Evolutionary conservation across 805 yeast genomes (phyloP).

Genomic region (Yarrowia osloensis): DNA sequence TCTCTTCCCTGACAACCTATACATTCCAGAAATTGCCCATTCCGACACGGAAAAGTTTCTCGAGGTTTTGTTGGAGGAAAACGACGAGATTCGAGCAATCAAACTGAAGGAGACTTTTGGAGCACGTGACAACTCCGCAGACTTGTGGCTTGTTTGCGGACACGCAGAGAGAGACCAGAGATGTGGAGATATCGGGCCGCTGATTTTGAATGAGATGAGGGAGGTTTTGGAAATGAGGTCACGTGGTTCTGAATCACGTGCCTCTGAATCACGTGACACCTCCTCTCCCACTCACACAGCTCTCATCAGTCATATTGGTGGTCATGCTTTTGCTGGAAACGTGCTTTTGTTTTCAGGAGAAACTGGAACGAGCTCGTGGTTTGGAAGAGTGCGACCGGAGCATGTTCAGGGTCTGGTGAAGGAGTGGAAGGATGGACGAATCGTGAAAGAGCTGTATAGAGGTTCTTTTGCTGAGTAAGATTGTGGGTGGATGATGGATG

Average conservation of each 20-base stretch:
- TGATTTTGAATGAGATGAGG: slow-evolving; percentile 40
- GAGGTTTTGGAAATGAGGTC: no score
- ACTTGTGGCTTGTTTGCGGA: slow-evolving; percentile 56
- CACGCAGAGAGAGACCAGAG: slow-evolving; percentile 63
- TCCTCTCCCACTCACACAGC: slow-evolving; percentile 36
- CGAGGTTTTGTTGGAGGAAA: background rate
- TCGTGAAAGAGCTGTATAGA: slow-evolving; percentile 55
- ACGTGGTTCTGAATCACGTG: no score
- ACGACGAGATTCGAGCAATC: slow-evolving; percentile 30
- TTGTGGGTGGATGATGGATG: no score
- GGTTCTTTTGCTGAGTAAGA: background rate
- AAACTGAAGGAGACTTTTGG: slow-evolving; percentile 33
- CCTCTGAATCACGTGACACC: background rate
- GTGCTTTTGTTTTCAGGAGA: slow-evolving; percentile 53
- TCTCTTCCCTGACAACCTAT: slow-evolving; percentile 57
- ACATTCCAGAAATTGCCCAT: slow-evolving; percentile 35
- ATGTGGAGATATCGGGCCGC: slow-evolving; percentile 69
- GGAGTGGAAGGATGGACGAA: slow-evolving; percentile 50
- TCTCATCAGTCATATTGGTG: slow-evolving; percentile 64
- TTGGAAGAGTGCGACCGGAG: slow-evolving; percentile 69
- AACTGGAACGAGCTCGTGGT: slow-evolving; percentile 55
- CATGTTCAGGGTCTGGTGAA: slow-evolving; percentile 66
- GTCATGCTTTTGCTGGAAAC: slow-evolving; percentile 86
- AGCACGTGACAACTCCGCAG: slow-evolving; percentile 13
- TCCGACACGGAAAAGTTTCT: background rate